Evolutionary conservation across 768 basidiomycete species (phyloP), one percentile per base, ranked within the genome.

Genomic region (Clitopilus passeckerianus): DNA sequence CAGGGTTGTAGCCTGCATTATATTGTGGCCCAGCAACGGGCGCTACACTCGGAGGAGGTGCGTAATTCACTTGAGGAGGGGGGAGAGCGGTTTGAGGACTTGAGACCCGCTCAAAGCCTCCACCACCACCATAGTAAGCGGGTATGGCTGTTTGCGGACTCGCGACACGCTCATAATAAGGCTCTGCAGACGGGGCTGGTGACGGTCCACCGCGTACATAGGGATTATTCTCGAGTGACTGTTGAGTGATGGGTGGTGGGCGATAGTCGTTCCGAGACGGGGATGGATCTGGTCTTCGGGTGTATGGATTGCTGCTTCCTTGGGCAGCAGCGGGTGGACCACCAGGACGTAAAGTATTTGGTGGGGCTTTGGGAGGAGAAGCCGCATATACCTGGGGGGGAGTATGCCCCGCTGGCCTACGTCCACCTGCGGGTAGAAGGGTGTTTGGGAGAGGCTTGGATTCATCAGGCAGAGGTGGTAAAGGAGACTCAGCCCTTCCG

Each of bases 381-480:
- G 46, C 46, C 4, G 37, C 37, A 15, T 50, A n/a, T 12, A 50
- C 20, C 10, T 18, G 22, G 3, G 46, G 22, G 2, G 46, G n/a
- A 18, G 22, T 10, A 50, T 22, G 12, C 20, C 46, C 46, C 20
- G 10, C 46, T 9, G 16, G 46, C 10, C 46, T 18, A 5, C 46
- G 46, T 23, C 58, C 60, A 54, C 68, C 53, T 16, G 69, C 69
- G 16, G 66, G 62, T 50, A 65, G 56, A 20, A 69, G 57, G 10
- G 62, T 63, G 24, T 37, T 44, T 8, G 60, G 70, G 30, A 72
- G 66, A 24, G 67, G 58, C 54, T 44, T 34, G 44, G 58, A 18
- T 53, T 71, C 65, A 12, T 70, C 71, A 0, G 77, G 79, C 22
- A 78, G 65, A 16, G 80, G 75, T 12, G 82, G 80, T 10, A 81